Conservation (phyloP, 208 protist species). For the Leishmania amazonensis region DNA sequence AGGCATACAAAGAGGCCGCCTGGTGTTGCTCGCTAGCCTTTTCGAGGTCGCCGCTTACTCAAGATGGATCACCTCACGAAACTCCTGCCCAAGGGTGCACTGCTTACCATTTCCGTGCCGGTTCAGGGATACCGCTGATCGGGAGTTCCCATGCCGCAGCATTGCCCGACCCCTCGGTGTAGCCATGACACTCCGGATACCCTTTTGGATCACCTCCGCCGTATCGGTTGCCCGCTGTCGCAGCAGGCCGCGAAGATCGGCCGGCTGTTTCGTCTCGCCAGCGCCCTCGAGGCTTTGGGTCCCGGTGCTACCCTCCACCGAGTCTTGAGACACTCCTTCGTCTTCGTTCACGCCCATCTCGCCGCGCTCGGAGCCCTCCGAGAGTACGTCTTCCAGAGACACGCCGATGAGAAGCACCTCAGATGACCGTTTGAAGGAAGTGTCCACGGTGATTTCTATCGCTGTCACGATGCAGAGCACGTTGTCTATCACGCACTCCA, state of each 20-base stretch:
- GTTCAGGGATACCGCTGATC: background rate
- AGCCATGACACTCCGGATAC: background rate
- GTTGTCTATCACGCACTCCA: constrained; percentile 66
- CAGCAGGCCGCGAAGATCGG: background rate
- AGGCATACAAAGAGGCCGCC: too few species aligned
- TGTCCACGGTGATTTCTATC: constrained; percentile 30
- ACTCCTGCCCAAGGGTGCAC: constrained; percentile 22
- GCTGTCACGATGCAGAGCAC: constrained; percentile 60
- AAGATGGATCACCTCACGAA: constrained; percentile 22
- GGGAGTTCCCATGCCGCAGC: background rate
- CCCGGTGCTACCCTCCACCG: background rate
- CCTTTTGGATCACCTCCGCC: background rate
- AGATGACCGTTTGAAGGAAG: constrained; percentile 5
- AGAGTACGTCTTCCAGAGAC: constrained; percentile 53
- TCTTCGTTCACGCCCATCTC: constrained; percentile 4
- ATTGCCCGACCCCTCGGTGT: background rate
- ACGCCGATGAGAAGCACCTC: constrained; percentile 38
- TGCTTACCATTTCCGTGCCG: background rate
- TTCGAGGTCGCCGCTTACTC: background rate
- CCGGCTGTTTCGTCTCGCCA: background rate
- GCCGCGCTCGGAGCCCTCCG: constrained; percentile 20
- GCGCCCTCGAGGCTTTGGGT: constrained; percentile 2
- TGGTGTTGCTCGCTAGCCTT: background rate
- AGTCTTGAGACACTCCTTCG: background rate
- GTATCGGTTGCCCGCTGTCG: background rate